A percentile compares a stretch with the other conserved stretches of the same genome.
phyloP scores from a whole-genome alignment of 2,329 filamentous ascomycete genomes.

The Microcyclospora tardicrescens region DNA sequence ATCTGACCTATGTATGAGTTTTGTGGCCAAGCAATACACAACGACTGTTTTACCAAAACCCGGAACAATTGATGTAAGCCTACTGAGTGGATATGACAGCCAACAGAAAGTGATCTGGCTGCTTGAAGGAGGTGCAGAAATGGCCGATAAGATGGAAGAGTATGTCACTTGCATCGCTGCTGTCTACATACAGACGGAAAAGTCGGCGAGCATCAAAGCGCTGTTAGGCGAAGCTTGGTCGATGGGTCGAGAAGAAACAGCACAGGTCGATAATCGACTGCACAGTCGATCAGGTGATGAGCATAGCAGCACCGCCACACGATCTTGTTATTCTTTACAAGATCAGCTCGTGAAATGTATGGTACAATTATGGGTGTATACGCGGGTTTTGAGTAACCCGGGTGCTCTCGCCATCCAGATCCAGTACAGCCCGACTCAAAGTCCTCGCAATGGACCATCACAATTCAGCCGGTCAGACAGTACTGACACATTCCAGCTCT shows the following conservation, averaged over 20 bases:
- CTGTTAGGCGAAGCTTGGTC: constrained; percentile 29
- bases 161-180: constrained; percentile 22
- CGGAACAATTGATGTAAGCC: neutral
- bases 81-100: neutral
- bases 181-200: constrained; percentile 35
- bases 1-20: constrained; percentile 16
- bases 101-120: constrained; percentile 3
- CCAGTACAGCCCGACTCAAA: constrained; percentile 30
- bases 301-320: neutral
- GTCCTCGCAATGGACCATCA: constrained; percentile 18
- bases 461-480: neutral
- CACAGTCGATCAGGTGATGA: neutral
- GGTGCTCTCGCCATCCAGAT: constrained; percentile 35
- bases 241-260: constrained; percentile 10
- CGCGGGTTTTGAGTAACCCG: constrained; percentile 37
- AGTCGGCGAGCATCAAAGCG: constrained; percentile 37
- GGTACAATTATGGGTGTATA: constrained; percentile 45
- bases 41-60: neutral
- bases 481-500: neutral
- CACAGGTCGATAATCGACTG: neutral
- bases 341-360: constrained; percentile 38
- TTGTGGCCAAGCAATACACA: constrained; percentile 13
- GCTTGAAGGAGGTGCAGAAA: constrained; percentile 27
- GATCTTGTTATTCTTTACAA: constrained; percentile 18
- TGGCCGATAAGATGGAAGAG: constrained; percentile 39